Evolutionary conservation across 2,329 filamentous ascomycete species (phyloP), one percentile per base, ranked within the genome.

Genomic region (Ophiocordyceps camponoti-rufipedis): DNA sequence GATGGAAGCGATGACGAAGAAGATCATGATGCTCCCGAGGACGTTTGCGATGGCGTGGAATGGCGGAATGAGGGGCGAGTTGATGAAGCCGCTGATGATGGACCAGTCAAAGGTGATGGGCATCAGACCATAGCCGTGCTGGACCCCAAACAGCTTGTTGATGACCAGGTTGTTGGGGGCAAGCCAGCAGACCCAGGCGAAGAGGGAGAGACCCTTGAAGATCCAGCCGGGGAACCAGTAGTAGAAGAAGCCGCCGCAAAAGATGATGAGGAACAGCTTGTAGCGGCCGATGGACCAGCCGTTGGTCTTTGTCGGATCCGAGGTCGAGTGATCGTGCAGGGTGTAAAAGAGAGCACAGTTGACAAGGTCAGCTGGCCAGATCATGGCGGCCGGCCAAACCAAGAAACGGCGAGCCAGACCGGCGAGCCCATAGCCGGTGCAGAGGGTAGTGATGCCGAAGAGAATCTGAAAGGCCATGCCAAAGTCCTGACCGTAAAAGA

Each of bases 71-170:
- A 80, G 58, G 9, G 75, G 76, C n/a, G 68, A 73, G 12, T 60
- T 57, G 45, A 74, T 62, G 53, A 71, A 80, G 11, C 70, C 74
- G 1, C 71, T 68, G 48, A 79, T 65, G 45, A 75, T 67, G 44
- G 70, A 72, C 78, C 79, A 82, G 59, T 82, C 78, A 47, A 83
- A 75, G 0, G 77, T 79, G 13, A 81, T 68, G 11, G 78, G 78
- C 28, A 82, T 64, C 12, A 83, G 60, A 0, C 72, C 75, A 5
- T 81, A 60, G 1, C 78, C 78, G 5, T 71, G 72, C 46, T 67
- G 67, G 7, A 74, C 75, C 3, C 78, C 78, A 48, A 82, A 82
- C 6, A 82, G 54, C 54, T 82, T 76, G 55, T 82, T 82, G 47
- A 82, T 61, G 13, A 75, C 58, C 2, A 74, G 62, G 48, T 72